Base-by-base conservation (phyloP, 2,329 filamentous ascomycete species). In the Colletotrichum siamense region DNA sequence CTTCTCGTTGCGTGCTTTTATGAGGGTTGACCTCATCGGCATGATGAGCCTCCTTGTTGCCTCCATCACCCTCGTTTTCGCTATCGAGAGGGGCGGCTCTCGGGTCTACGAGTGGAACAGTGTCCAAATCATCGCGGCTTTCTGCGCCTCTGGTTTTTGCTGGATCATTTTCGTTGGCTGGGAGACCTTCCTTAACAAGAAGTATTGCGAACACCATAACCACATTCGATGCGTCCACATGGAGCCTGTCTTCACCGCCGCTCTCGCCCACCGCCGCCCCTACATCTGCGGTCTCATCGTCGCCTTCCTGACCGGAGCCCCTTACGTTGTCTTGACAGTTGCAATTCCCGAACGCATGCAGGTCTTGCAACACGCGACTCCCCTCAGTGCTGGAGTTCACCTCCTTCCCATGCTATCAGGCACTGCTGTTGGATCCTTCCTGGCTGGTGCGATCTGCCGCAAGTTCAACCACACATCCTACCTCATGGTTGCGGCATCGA, bases 261-360 rank as follows among this genome's bases (percentile, higher is more conserved):
- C 87, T 2, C 82, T 92, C 2, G 85, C 89, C 26, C 80, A 83
- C 12, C 84, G 86, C 13, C 85, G 90, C 4, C 89, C 90, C 7
- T 92, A 91, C 75, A 83, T 88, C 30, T 85, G 87, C 6, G 88
- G 87, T 26, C 82, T 91, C 5, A 74, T 90, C 18, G 87, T 89
- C 30, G 92, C 91, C 4, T 83, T 92, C 18, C 84, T 92, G 22
- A 89, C 89, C 0, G 91, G 91, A 3, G 91, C 90, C 68, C 85
- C 89, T 0, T 92, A 92, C 76, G 88, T 93, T 26, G 85, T 89
- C 6, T 85, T 92, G n/a, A 88, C 91, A 15, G 88, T 92, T 72
- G 87, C 89, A 36, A 86, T 93, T 6, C 91, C 92, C 1, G 90
- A 93, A 78, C 85, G 91, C 8, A 91, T 92, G 66, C 91, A 93